These are phyloP conservation scores for Isabelozyma pseudorhagii DNA, from an alignment of 805 yeast genomes.

Conservation along the genomic window DNA sequence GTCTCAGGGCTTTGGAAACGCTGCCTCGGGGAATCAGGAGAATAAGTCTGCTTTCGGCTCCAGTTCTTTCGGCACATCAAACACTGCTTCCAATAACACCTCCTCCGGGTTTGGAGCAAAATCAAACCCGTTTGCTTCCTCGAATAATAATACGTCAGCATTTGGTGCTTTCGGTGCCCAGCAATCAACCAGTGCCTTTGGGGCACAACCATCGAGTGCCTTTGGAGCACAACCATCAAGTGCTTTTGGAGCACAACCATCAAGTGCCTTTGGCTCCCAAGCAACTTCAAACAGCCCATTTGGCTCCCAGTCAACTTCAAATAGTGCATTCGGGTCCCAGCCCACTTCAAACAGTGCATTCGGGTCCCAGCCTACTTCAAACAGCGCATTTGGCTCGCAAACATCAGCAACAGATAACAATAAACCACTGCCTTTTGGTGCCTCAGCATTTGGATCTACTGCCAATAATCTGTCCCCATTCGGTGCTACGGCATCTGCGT, in stretches of 20 bases:
- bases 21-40: background rate
- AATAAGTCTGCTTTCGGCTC: constrained; percentile 3
- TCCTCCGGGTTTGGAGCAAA: constrained; percentile 17
- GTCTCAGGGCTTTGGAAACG: constrained; percentile 1
- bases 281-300: too few relatives aligned
- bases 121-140: constrained; percentile 2
- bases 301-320: too few relatives aligned
- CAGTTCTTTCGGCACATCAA: constrained; percentile 4
- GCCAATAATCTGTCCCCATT: constrained; percentile 3
- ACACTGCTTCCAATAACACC: background rate
- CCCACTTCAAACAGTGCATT: too few relatives aligned
- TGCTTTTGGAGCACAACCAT: too few relatives aligned
- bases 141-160: background rate
- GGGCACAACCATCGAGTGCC: background rate
- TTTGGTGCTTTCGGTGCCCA: background rate
- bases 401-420: background rate
- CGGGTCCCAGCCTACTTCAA: too few relatives aligned
- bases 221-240: background rate
- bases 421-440: background rate
- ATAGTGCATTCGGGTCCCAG: too few relatives aligned
- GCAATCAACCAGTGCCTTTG: background rate
- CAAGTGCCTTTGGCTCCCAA: too few relatives aligned
- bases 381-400: background rate
- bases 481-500: constrained; percentile 1
- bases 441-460: constrained; percentile 7